phyloP scores from a whole-genome alignment of 2,329 filamentous ascomycete genomes.

The Leptographium radiaticola region DNA sequence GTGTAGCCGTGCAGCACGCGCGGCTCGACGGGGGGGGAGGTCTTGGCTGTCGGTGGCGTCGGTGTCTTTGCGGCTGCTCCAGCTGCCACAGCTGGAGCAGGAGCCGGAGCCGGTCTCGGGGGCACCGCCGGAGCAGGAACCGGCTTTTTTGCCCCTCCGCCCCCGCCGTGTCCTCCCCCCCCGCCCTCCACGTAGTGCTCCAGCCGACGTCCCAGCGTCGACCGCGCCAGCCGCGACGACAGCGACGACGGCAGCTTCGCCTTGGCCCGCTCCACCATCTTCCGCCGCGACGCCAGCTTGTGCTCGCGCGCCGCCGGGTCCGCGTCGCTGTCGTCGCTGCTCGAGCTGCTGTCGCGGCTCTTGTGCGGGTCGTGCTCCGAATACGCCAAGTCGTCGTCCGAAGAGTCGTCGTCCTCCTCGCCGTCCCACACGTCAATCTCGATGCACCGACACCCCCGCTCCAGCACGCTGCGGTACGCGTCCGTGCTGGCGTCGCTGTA shows the following conservation, averaged over 20 bases:
- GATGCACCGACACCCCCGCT: slow-evolving; percentile 78
- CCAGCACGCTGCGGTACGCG: slow-evolving; percentile 72
- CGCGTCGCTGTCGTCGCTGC: slow-evolving; percentile 12
- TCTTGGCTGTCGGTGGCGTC: slow-evolving; percentile 1
- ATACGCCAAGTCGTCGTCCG: slow-evolving; percentile 11
- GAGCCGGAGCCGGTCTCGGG: not conserved
- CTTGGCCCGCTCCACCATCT: slow-evolving; percentile 49
- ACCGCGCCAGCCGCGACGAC: slow-evolving; percentile 32
- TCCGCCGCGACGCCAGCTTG: slow-evolving; percentile 34
- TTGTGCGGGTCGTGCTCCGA: no score
- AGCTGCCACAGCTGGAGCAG: not conserved
- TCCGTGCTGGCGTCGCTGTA: slow-evolving; percentile 77
- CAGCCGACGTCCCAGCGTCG: slow-evolving; percentile 30
- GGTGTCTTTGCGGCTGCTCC: not conserved
- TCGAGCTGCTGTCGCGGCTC: not conserved
- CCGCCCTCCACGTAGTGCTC: slow-evolving; percentile 21
- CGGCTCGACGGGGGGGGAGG: slow-evolving; percentile 39
- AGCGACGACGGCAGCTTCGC: slow-evolving; percentile 36
- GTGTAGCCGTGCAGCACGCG: slow-evolving; percentile 81
- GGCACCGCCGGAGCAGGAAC: no score
- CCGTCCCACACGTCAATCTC: slow-evolving; percentile 97
- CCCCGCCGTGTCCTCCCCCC: slow-evolving; percentile 8
- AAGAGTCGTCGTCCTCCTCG: slow-evolving; percentile 29
- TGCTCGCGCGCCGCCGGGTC: slow-evolving; percentile 14
- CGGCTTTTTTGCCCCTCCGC: not conserved